A percentile compares a stretch with the other conserved stretches of the same genome.
Evolutionary conservation across 257 asterid species (phyloP).

Genomic region (Misopates orontium): DNA sequence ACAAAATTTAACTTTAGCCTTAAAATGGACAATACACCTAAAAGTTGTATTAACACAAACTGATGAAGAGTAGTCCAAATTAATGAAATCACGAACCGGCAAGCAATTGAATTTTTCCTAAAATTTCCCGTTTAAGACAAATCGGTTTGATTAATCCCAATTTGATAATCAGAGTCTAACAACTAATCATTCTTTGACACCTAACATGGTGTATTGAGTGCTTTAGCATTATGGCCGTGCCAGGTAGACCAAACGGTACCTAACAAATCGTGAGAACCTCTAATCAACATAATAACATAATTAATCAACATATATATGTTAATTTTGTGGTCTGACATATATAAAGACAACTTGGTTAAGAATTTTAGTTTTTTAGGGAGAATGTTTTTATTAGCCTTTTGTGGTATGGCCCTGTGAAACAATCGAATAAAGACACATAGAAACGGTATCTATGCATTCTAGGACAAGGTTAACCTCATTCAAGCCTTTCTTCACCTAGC

Average conservation of each 20-base stretch:
- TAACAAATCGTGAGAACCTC: constrained; percentile 25
- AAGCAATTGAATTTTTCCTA: constrained; percentile 25
- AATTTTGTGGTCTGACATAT: neutral
- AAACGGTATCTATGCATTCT: too few relatives aligned
- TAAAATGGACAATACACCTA: constrained; percentile 29
- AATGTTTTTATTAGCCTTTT: neutral
- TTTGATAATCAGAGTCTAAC: constrained; percentile 31
- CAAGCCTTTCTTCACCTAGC: too few relatives aligned
- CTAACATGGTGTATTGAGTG: constrained; percentile 29
- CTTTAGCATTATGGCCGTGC: constrained; percentile 21
- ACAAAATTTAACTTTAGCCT: constrained; percentile 38
- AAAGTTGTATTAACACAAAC: constrained; percentile 37
- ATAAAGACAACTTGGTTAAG: constrained; percentile 7
- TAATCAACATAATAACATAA: constrained; percentile 2
- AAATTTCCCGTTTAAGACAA: constrained; percentile 23
- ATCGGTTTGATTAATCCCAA: neutral
- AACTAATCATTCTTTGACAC: constrained; percentile 42
- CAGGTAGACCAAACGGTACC: constrained; percentile 32
- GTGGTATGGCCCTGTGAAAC: constrained; percentile 7
- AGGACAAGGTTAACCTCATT: too few relatives aligned
- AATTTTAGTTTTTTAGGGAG: constrained; percentile 12
- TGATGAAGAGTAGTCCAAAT: constrained; percentile 55
- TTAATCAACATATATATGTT: constrained; percentile 12
- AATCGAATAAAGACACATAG: too few relatives aligned
- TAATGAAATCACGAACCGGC: constrained; percentile 55